A percentile compares a stretch with the other conserved stretches of the same genome.
Conservation (phyloP, 2,329 filamentous ascomycete species). For the Aspergillus ochraceus region DNA sequence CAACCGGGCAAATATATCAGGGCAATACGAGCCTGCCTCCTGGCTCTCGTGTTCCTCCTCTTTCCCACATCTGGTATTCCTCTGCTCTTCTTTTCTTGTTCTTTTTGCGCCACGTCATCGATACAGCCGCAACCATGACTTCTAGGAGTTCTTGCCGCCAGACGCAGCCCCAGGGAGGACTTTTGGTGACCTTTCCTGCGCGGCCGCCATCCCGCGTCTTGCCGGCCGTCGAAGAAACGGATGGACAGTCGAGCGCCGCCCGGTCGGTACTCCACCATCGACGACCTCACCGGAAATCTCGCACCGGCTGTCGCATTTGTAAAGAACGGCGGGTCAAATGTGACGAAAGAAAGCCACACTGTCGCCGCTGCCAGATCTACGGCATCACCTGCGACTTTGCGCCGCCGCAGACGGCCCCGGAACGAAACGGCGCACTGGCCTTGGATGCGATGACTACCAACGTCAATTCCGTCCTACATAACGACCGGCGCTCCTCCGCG, state of each 20-base stretch:
- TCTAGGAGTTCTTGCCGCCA: too few relatives aligned
- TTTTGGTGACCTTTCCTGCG: not conserved
- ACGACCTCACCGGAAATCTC: not conserved
- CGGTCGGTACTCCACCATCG: not conserved
- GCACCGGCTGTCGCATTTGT: not conserved
- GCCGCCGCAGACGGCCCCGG: not conserved
- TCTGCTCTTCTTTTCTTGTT: not conserved
- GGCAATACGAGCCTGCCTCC: not conserved
- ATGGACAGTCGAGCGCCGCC: not conserved
- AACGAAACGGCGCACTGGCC: not conserved
- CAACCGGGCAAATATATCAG: not conserved
- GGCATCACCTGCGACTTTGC: not conserved
- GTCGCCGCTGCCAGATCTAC: not conserved
- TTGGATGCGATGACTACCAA: not conserved
- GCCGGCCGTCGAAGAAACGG: not conserved
- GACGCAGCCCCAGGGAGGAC: not conserved
- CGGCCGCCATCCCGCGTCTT: not conserved
- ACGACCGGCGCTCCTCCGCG: too few relatives aligned
- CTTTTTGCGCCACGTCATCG: not conserved
- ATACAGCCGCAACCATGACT: not conserved
- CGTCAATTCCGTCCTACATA: not conserved
- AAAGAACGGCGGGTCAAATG: conserved; percentile 1
- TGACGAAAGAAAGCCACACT: not conserved
- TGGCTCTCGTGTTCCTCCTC: not conserved
- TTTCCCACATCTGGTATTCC: not conserved